phyloP scores from a whole-genome alignment of 2,329 filamentous ascomycete genomes.

The Acephala macrosclerotiorum region DNA sequence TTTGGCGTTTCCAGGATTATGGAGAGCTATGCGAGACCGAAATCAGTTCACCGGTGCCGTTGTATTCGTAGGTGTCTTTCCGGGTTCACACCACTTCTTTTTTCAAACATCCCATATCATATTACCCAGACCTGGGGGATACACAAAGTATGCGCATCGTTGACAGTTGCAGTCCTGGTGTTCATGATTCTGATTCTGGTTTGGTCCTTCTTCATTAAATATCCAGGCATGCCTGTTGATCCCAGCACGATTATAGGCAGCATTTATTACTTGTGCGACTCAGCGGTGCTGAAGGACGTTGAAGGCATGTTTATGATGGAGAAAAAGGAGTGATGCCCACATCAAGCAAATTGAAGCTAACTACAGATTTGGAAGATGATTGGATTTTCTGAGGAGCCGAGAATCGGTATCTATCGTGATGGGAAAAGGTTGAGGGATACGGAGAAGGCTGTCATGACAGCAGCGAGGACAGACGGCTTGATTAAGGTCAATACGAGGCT shows the following conservation, averaged over 20 bases:
- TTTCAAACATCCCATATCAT: slow-evolving; percentile 8
- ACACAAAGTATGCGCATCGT: slow-evolving; percentile 11
- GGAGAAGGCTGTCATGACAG: neutral
- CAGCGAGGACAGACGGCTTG: too few species aligned
- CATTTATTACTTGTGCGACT: slow-evolving; percentile 14
- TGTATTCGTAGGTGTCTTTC: slow-evolving; percentile 3
- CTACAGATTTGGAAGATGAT: slow-evolving; percentile 7
- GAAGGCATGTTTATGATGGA: slow-evolving; percentile 2
- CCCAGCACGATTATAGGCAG: slow-evolving; percentile 1
- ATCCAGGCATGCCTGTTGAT: slow-evolving; percentile 2
- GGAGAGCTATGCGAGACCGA: slow-evolving; percentile 2
- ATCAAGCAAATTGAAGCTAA: neutral
- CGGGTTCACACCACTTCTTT: neutral
- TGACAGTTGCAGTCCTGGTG: neutral
- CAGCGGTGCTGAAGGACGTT: neutral
- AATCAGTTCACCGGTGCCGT: neutral
- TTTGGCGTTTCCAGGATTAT: slow-evolving; percentile 4
- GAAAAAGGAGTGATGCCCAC: slow-evolving; percentile 4
- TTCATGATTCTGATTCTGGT: slow-evolving; percentile 13
- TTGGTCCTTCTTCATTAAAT: slow-evolving; percentile 9
- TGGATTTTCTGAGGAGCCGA: neutral
- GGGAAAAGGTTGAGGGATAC: neutral
- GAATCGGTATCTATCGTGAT: neutral
- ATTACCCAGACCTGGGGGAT: slow-evolving; percentile 11
- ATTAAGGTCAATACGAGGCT: too few species aligned